Evolutionary conservation across 306 rosid genomes (phyloP).

Genomic region (Castanea crenata): DNA sequence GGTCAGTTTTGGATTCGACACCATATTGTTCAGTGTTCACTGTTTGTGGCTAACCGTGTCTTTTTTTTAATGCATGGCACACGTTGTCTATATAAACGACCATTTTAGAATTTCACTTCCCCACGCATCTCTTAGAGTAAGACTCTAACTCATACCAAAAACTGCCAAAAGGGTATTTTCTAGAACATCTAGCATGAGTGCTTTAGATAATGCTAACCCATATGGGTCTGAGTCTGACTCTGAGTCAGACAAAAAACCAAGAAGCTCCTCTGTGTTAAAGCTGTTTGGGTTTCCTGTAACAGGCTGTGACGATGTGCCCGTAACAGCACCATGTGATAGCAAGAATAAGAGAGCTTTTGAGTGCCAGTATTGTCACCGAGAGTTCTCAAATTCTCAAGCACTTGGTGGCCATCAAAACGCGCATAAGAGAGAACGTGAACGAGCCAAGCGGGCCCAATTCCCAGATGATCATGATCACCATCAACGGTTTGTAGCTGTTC

Average conservation of each 20-base stretch:
- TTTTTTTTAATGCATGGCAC: no score
- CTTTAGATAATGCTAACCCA: not conserved
- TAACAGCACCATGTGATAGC: not conserved
- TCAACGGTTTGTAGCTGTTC: conserved; percentile 6
- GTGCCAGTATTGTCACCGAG: conserved; percentile 33
- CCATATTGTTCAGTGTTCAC: no score
- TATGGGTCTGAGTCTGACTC: not conserved
- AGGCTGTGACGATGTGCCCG: not conserved
- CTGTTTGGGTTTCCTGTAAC: conserved; percentile 12
- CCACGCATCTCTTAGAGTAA: no score
- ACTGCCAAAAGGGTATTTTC: not conserved
- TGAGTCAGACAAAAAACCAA: not conserved
- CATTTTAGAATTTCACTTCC: no score
- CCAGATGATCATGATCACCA: not conserved
- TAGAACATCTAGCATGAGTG: not conserved
- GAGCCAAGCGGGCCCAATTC: conserved; percentile 19
- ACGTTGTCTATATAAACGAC: not conserved
- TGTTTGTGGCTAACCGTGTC: no score
- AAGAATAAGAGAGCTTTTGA: conserved; percentile 11
- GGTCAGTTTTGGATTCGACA: no score
- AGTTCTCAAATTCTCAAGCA: conserved; percentile 32
- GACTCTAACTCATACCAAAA: no score
- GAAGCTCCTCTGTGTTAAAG: conserved; percentile 1
- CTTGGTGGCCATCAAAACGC: conserved; percentile 47
- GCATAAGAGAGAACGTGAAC: conserved; percentile 31